These are phyloP conservation scores for Cutaneotrichosporon sp. DNA, from an alignment of 1,284 basidiomycete genomes.

Conservation along the genomic window DNA sequence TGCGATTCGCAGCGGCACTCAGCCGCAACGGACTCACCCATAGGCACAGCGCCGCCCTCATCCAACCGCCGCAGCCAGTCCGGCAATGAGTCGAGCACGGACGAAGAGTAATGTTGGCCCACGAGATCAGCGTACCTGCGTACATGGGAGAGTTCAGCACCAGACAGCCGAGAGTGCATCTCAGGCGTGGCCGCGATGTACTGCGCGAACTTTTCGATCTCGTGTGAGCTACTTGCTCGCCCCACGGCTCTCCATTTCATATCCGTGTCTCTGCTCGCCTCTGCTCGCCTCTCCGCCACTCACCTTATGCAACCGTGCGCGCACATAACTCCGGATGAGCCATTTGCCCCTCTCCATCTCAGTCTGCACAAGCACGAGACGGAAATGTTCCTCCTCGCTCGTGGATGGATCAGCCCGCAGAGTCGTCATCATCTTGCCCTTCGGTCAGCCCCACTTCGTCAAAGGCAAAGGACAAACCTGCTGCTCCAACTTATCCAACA, in stretches of 20 bases:
- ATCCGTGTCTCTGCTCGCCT: too few relatives aligned
- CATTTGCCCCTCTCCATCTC: conserved; percentile 91
- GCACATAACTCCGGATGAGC: conserved; percentile 77
- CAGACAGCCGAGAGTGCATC: conserved; percentile 69
- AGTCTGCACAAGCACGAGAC: conserved; percentile 85
- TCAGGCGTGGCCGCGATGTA: conserved; percentile 68
- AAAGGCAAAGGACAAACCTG: conserved; percentile 62
- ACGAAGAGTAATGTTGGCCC: conserved; percentile 68
- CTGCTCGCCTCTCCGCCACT: conserved; percentile 25
- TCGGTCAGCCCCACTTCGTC: background rate
- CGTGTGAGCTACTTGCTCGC: background rate
- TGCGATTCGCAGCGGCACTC: too few relatives aligned
- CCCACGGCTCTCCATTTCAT: background rate
- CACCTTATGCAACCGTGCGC: conserved; percentile 82
- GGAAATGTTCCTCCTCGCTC: conserved; percentile 84
- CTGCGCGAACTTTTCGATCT: conserved; percentile 84
- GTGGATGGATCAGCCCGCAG: conserved; percentile 73
- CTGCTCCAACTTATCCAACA: conserved; percentile 78
- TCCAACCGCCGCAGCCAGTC: conserved; percentile 69
- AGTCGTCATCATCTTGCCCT: conserved; percentile 53
- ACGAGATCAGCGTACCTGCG: conserved; percentile 70
- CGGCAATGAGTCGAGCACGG: conserved; percentile 76
- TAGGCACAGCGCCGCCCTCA: conserved; percentile 67
- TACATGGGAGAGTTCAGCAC: conserved; percentile 75
- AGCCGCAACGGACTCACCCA: conserved; percentile 61